Percentiles rank a stretch among this genome's conserved stretches.
Conservation (phyloP, 352 stramenopile species). For the Albugo laibachii region DNA sequence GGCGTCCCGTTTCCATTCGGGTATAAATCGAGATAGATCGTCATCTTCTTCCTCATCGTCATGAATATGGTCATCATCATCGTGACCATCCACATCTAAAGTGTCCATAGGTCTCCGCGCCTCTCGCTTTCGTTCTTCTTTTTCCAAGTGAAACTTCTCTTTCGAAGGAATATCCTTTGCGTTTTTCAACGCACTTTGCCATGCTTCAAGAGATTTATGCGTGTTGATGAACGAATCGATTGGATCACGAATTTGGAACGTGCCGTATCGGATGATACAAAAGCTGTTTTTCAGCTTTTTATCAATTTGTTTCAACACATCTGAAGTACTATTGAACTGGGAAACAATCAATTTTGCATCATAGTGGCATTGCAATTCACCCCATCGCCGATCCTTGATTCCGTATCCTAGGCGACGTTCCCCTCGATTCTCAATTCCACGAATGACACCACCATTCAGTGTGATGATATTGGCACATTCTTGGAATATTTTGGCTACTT, state of each 20-base stretch:
- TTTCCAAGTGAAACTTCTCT: conserved; percentile 15
- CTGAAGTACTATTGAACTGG: conserved; percentile 67
- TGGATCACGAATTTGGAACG: conserved; percentile 70
- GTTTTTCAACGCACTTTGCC: conserved; percentile 28
- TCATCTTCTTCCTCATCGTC: conserved; percentile 38
- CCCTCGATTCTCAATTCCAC: conserved; percentile 54
- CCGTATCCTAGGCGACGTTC: conserved; percentile 67
- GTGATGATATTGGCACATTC: conserved; percentile 57
- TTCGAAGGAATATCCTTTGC: conserved; percentile 10
- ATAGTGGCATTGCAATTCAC: conserved; percentile 69
- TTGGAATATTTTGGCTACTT: conserved; percentile 68
- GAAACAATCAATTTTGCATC: conserved; percentile 70
- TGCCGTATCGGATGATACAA: conserved; percentile 69
- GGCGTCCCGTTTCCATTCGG: conserved; percentile 69
- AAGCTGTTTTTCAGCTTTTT: conserved; percentile 73
- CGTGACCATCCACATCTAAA: conserved; percentile 2
- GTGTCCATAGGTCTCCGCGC: conserved; percentile 20
- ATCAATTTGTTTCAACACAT: conserved; percentile 46
- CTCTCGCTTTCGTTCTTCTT: conserved; percentile 9
- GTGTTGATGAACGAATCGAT: conserved; percentile 72
- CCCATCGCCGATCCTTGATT: conserved; percentile 72
- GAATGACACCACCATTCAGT: conserved; percentile 45
- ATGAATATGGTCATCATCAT: conserved; percentile 9
- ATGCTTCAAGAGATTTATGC: conserved; percentile 27
- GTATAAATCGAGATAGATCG: conserved; percentile 60